Evolutionary conservation across 2,329 filamentous ascomycete species (phyloP).

Genomic region (Fusarium albidum): DNA sequence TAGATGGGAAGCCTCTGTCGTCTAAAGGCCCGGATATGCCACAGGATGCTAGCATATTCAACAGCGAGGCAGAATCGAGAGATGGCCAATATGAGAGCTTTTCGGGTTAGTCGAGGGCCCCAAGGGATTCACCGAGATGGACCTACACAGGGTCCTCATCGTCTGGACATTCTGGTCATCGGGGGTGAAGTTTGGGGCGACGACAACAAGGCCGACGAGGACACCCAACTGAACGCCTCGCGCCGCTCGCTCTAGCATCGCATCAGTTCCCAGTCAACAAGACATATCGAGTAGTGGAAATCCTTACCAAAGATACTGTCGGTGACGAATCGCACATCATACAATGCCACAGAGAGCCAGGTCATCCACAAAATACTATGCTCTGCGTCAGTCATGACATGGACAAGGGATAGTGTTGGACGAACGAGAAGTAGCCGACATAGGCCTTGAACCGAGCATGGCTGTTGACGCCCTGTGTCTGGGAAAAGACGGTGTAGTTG

Average conservation of each 20-base stretch:
- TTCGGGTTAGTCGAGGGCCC: not conserved
- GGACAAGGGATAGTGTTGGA: fast-evolving
- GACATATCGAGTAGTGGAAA: no score
- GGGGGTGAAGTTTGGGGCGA: conserved; percentile 58
- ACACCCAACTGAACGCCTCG: conserved; percentile 69
- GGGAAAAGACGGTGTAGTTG: conserved; percentile 68
- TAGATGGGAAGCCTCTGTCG: conserved; percentile 46
- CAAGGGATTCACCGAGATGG: not conserved
- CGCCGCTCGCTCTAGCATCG: conserved; percentile 56
- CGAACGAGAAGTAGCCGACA: conserved; percentile 48
- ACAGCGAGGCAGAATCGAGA: conserved; percentile 61
- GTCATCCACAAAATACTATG: conserved; percentile 72
- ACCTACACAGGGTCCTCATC: conserved; percentile 52
- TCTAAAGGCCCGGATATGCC: conserved; percentile 52
- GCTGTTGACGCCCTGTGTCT: conserved; percentile 44
- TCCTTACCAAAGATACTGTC: conserved; percentile 72
- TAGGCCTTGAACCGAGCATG: conserved; percentile 45
- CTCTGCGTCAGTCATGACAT: not conserved
- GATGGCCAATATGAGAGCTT: conserved; percentile 56
- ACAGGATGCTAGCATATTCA: conserved; percentile 60
- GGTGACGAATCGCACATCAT: conserved; percentile 71
- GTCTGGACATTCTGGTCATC: conserved; percentile 47
- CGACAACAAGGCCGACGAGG: conserved; percentile 71
- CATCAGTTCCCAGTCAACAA: not conserved
- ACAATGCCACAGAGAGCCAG: conserved; percentile 71